Percentiles rank a stretch among this genome's conserved stretches.
Evolutionary conservation across 176 grass and related monocot species (phyloP).

Genomic region (Triticum aestivum): IWGSC_CS_RefSeq_v2.1 NC_057799.1:5500756-5501255

Average conservation of each 20-base stretch:
- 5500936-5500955: conserved; percentile 41
- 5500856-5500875: conserved; percentile 40
- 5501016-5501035: conserved; percentile 67
- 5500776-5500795: conserved; percentile 61
- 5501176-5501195: conserved; percentile 54
- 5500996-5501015: conserved; percentile 60
- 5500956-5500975: conserved; percentile 78
- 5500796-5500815: conserved; percentile 72
- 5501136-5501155: conserved; percentile 49
- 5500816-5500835: conserved; percentile 75
- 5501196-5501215: conserved; percentile 70
- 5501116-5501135: conserved; percentile 64
- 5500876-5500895: conserved; percentile 1
- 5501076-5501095: conserved; percentile 34
- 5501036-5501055: conserved; percentile 81
- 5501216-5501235: conserved; percentile 63
- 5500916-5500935: neutral
- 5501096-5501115: conserved; percentile 68
- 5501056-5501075: conserved; percentile 63
- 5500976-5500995: conserved; percentile 82
- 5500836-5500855: conserved; percentile 56
- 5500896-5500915: neutral
- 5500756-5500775: conserved; percentile 36
- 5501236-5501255: conserved; percentile 59
- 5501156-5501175: conserved; percentile 59